Evolutionary conservation across 208 protist species (phyloP), one percentile per base, ranked within the genome.

Genomic region (Trypanosoma congolense): DNA sequence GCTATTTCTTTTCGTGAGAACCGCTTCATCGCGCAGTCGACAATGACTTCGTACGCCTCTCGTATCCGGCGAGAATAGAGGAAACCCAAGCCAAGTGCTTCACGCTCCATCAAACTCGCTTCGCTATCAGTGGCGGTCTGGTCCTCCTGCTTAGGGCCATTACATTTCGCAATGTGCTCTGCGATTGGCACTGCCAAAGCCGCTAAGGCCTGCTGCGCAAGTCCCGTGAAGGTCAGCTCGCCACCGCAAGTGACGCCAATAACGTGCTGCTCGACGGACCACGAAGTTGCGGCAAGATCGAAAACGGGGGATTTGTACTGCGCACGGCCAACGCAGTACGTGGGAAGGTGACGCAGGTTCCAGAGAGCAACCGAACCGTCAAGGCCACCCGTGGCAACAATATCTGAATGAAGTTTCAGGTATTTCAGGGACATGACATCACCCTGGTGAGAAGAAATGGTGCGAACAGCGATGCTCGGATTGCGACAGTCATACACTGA

Each of bases 291-390:
- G 21, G 38, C 66, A 26, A 93, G 68, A 49, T 81, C 72, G 16
- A 67, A 43, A 21, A 93, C 36, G 5, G 79, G 70, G 33, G 61
- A 53, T 26, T 56, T 49, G 58, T 83, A 89, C 60, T 85, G 83
- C 22, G 77, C 78, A 19, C 78, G 75, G 5, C 86, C 86, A 0
- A 93, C 86, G 49, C 78, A 82, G 66, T 80, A 89, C 2, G 86
- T 87, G 5, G 86, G 86, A 4, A 80, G 65, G 48, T 59, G 65
- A 26, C 82, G 82, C 16, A 93, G 62, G 41, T 87, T 89, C 83
- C 86, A 93, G 22, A 89, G n/a, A 33, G 77, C 67, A 9, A 90
- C 77, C 6, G 82, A 77, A 18, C 86, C 83, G 63, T 93, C 86
- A 42, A 71, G 79, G 56, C 86, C 86, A 21, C 73, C 78, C 0